Evolutionary conservation across 805 yeast species (phyloP).

Genomic region (Cyberlindnera maclurae): DNA sequence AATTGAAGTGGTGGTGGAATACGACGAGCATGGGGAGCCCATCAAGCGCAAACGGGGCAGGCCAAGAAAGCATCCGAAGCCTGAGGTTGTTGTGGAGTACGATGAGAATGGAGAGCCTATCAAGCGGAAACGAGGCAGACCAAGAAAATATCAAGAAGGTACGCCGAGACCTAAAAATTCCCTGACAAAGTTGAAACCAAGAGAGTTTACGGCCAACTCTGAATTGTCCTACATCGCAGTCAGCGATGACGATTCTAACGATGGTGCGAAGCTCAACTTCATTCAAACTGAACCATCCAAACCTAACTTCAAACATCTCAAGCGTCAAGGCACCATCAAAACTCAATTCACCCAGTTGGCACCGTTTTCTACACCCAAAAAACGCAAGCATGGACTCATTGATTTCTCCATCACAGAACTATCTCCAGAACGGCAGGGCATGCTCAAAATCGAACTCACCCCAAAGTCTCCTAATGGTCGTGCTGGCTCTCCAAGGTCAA

Average conservation of each 20-base stretch:
- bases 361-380: slow-evolving; percentile 25
- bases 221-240: not conserved
- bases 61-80: not conserved
- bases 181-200: not conserved
- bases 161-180: not conserved
- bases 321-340: not conserved
- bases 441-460: slow-evolving; percentile 5
- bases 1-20: too few relatives aligned
- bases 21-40: too few relatives aligned
- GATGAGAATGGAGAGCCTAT: not conserved
- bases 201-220: not conserved
- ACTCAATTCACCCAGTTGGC: slow-evolving; percentile 11
- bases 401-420: slow-evolving; percentile 9
- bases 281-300: not conserved
- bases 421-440: slow-evolving; percentile 30
- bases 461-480: slow-evolving; percentile 36
- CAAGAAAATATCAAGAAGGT: slow-evolving; percentile 2
- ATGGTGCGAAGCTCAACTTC: not conserved
- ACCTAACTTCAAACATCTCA: too few relatives aligned
- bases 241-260: not conserved
- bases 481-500: slow-evolving; percentile 38
- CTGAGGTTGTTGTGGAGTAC: too few relatives aligned
- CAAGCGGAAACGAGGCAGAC: slow-evolving; percentile 3
- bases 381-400: slow-evolving; percentile 21
- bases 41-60: slow-evolving; percentile 1